These are phyloP conservation scores for Dianthus caryophyllus DNA, from an alignment of 148 eudicot genomes.

Conservation along the genomic window DNA sequence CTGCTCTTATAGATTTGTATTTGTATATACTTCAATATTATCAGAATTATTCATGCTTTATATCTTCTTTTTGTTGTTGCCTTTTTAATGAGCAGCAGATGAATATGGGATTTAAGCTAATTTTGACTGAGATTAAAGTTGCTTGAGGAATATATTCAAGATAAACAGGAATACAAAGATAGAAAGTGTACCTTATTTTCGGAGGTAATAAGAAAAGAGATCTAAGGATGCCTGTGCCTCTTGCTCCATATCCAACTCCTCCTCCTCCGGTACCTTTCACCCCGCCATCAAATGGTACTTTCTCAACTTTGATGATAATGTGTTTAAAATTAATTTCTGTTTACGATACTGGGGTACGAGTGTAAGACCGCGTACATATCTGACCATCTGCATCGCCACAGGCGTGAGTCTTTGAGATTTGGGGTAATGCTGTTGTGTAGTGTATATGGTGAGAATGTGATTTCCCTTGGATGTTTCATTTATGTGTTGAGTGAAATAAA, in stretches of 20 bases:
- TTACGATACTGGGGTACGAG: too few relatives aligned
- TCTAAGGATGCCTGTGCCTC: slow-evolving; percentile 73
- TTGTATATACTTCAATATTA: not conserved
- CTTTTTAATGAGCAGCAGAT: slow-evolving; percentile 18
- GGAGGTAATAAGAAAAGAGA: slow-evolving; percentile 1
- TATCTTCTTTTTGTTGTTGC: not conserved
- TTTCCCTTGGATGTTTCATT: too few relatives aligned
- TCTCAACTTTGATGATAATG: slow-evolving; percentile 6
- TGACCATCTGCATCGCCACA: too few relatives aligned
- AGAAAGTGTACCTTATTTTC: not conserved
- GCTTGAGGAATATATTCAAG: slow-evolving; percentile 24
- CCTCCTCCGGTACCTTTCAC: slow-evolving; percentile 45
- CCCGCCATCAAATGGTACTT: slow-evolving; percentile 62
- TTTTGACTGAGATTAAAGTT: slow-evolving; percentile 27
- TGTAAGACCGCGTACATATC: too few relatives aligned
- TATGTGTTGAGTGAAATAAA: too few relatives aligned
- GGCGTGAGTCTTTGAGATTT: too few relatives aligned
- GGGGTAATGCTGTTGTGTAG: too few relatives aligned
- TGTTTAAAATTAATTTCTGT: not conserved
- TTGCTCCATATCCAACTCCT: slow-evolving; percentile 81
- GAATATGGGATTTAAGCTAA: slow-evolving; percentile 22
- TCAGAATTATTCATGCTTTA: slow-evolving; percentile 3
- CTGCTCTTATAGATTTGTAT: slow-evolving; percentile 6
- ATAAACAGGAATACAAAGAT: slow-evolving; percentile 2
- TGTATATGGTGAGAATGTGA: too few relatives aligned